Evolutionary conservation across 108 stramenopile species (phyloP), one percentile per base, ranked within the genome.

Genomic region (Pseudonitzschia pungens): DNA sequence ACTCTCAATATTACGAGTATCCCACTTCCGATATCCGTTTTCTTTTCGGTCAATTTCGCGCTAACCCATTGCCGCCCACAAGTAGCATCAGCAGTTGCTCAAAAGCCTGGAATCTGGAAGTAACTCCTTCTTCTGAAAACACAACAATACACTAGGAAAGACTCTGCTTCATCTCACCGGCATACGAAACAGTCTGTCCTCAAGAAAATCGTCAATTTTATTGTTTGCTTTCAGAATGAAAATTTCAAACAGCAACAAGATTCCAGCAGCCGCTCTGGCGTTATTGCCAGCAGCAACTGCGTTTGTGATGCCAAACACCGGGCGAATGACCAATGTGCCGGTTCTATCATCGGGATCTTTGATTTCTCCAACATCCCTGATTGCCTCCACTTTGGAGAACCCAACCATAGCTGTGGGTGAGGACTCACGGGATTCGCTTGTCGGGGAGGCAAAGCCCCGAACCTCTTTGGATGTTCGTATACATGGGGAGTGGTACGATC

Each of bases 401-500:
- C 54, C 54, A 1, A 55, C n/a, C 20, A 22, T 55, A 2, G 26
- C 26, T 2, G 54, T 55, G 2, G 54, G 4, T 26, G 21, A 22
- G 2, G 20, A 55, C 24, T 26, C 54, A 26, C 9, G 4, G 22
- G 22, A 55, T 32, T 8, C 29, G 2, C 36, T 36, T 36, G 36
- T 36, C 6, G 36, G 36, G 14, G 15, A 59, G 6, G 12, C 29
- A 4, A 48, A 48, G 20, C 90, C 87, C 57, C 85, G 90, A 20
- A 91, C 91, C 12, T 78, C 83, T 26, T 78, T 93, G 51, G 89
- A 89, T 77, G 91, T 92, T 16, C 82, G 92, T 50, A 92, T 97
- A 55, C 94, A 95, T 59, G 88, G 90, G 10, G 68, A 81, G 11
- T 94, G 94, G 91, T 97, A 97, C 75, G 92, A 97, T 83, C 74